phyloP scores from a whole-genome alignment of 2,329 filamentous ascomycete species.

The Pseudogymnoascus sp. region DNA sequence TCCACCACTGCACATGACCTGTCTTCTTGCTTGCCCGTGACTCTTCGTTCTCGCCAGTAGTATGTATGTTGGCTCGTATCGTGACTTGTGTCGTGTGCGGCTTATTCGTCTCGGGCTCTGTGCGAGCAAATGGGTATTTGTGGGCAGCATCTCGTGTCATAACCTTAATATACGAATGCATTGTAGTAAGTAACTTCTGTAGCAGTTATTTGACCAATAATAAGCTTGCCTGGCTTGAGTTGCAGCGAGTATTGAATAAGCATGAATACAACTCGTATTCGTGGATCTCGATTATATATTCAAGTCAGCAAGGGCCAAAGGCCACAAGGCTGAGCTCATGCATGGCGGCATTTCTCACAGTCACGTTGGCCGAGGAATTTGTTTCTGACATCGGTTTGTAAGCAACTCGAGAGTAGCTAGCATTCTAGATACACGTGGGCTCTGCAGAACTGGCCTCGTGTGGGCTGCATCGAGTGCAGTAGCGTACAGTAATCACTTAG shows the following conservation, averaged over 20 bases:
- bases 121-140: neutral
- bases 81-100: neutral
- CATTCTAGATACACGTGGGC: neutral
- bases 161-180: neutral
- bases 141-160: neutral
- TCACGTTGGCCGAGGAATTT: neutral
- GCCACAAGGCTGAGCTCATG: neutral
- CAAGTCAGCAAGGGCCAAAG: neutral
- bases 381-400: neutral
- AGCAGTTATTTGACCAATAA: neutral
- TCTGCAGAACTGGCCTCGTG: neutral
- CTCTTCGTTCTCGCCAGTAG: too few relatives aligned
- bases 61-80: too few relatives aligned
- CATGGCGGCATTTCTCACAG: too few relatives aligned
- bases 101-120: neutral
- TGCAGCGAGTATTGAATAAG: neutral
- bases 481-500: neutral
- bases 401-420: neutral
- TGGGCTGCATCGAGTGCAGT: neutral
- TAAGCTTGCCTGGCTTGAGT: neutral
- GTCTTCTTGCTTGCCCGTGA: neutral
- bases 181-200: neutral
- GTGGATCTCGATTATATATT: neutral
- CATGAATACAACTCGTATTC: neutral
- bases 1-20: slow-evolving; percentile 11